Conservation (phyloP, 2,329 filamentous ascomycete species). For the Arthrobotrys musiformis region DNA sequence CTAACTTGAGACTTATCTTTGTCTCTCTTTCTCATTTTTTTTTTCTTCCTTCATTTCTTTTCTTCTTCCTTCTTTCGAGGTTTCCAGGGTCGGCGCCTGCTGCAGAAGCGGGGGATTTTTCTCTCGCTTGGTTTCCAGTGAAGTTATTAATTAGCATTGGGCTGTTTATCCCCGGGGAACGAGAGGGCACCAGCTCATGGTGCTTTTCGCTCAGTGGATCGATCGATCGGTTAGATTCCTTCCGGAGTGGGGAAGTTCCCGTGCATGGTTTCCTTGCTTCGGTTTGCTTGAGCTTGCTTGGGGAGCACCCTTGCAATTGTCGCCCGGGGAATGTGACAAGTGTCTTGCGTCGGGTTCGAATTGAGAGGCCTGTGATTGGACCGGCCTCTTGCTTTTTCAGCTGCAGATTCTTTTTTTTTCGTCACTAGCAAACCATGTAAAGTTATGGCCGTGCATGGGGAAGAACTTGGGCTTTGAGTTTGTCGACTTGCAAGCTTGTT, state of each 20-base stretch:
- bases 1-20: slow-evolving; percentile 15
- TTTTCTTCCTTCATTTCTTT: too few relatives aligned
- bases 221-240: slow-evolving; percentile 51
- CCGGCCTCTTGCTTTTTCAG: slow-evolving; percentile 45
- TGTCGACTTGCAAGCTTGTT: background rate
- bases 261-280: slow-evolving; percentile 31
- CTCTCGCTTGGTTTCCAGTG: background rate
- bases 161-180: background rate
- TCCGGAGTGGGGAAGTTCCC: slow-evolving; percentile 48
- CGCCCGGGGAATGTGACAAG: slow-evolving; percentile 49
- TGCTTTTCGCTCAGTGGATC: slow-evolving; percentile 22
- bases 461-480: background rate
- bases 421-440: background rate
- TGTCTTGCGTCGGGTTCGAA: slow-evolving; percentile 40
- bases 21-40: background rate
- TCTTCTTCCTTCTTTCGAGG: too few relatives aligned
- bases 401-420: slow-evolving; percentile 10
- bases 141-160: background rate
- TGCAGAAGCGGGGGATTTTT: slow-evolving; percentile 45
- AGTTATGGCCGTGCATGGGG: background rate
- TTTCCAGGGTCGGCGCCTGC: background rate
- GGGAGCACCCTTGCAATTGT: slow-evolving; percentile 3
- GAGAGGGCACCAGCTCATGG: background rate
- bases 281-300: too few relatives aligned
- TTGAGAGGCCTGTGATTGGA: slow-evolving; percentile 35